Evolutionary conservation across 2,329 filamentous ascomycete genomes (phyloP).

Genomic region (Dryadomyces quercivorus): DNA sequence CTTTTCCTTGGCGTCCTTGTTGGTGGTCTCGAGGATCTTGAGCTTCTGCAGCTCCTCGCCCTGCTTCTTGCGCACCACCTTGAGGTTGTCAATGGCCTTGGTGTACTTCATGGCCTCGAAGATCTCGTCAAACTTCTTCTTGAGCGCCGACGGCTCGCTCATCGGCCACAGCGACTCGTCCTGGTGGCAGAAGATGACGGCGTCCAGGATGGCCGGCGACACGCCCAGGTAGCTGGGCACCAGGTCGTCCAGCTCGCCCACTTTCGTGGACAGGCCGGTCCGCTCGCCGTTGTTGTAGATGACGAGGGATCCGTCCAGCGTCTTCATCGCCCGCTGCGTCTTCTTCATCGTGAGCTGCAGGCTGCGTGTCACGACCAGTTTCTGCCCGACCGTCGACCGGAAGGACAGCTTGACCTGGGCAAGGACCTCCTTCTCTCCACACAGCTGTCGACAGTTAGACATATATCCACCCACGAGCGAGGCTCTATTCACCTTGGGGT

Average conservation of each 20-base stretch:
- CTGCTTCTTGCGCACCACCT: conserved; percentile 71
- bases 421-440: conserved; percentile 75
- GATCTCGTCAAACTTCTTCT: conserved; percentile 94
- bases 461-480: too few species aligned
- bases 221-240: conserved; percentile 83
- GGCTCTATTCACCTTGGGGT: conserved; percentile 60
- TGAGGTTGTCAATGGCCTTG: conserved; percentile 93
- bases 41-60: conserved; percentile 61
- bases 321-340: conserved; percentile 62
- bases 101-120: conserved; percentile 97
- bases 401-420: conserved; percentile 90
- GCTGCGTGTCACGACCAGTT: conserved; percentile 73
- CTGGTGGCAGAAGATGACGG: conserved; percentile 97
- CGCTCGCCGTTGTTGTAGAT: conserved; percentile 72
- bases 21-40: conserved; percentile 52
- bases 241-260: conserved; percentile 69
- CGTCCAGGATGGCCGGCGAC: conserved; percentile 78
- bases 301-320: conserved; percentile 67
- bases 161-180: conserved; percentile 97
- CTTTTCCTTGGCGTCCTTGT: conserved; percentile 66
- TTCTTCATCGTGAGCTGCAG: conserved; percentile 83
- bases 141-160: conserved; percentile 73
- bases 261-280: conserved; percentile 64
- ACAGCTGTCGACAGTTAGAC: too few species aligned
- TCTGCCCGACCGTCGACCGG: conserved; percentile 61